A percentile compares a stretch with the other conserved stretches of the same genome.
phyloP scores from a whole-genome alignment of 768 basidiomycete species.

The Gloeophyllum trabeum region DNA sequence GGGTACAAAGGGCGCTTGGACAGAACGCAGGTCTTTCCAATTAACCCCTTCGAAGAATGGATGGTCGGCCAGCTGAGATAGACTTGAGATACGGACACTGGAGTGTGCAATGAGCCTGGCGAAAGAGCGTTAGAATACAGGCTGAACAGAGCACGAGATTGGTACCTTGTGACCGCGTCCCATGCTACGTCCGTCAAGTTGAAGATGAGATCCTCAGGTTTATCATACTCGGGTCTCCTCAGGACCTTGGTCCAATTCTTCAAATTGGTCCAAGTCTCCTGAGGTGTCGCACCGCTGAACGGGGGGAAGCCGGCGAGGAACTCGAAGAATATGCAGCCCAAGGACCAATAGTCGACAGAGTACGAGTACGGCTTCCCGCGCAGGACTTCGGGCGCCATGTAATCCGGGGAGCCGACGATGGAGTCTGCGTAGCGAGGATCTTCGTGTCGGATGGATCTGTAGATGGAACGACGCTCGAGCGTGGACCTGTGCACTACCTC shows the following conservation, averaged over 20 bases:
- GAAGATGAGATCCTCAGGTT: constrained; percentile 93
- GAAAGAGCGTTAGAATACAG: not conserved
- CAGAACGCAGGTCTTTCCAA: constrained; percentile 72
- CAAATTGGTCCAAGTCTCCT: constrained; percentile 98
- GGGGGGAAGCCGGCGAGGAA: constrained; percentile 96
- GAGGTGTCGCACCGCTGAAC: constrained; percentile 89
- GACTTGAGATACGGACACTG: constrained; percentile 63
- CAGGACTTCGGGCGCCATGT: constrained; percentile 95
- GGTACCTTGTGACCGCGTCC: constrained; percentile 83
- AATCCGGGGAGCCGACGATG: constrained; percentile 96
- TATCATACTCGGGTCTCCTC: constrained; percentile 89
- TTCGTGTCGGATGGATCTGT: constrained; percentile 82
- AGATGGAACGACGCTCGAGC: constrained; percentile 88
- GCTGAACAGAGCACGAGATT: not conserved
- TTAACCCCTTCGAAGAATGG: constrained; percentile 72
- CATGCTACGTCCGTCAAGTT: constrained; percentile 90
- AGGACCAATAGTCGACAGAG: constrained; percentile 96
- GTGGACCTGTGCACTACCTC: constrained; percentile 86
- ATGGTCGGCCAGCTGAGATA: constrained; percentile 63
- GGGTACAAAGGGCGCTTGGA: constrained; percentile 85
- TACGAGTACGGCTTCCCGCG: constrained; percentile 92
- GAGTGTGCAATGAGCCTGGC: constrained; percentile 79
- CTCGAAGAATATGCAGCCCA: constrained; percentile 97
- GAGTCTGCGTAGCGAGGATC: constrained; percentile 95
- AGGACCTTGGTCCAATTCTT: constrained; percentile 96